Evolutionary conservation across 1,139 yeast genomes (phyloP).

Genomic region (Barnettozyma hawaiiensis): DNA sequence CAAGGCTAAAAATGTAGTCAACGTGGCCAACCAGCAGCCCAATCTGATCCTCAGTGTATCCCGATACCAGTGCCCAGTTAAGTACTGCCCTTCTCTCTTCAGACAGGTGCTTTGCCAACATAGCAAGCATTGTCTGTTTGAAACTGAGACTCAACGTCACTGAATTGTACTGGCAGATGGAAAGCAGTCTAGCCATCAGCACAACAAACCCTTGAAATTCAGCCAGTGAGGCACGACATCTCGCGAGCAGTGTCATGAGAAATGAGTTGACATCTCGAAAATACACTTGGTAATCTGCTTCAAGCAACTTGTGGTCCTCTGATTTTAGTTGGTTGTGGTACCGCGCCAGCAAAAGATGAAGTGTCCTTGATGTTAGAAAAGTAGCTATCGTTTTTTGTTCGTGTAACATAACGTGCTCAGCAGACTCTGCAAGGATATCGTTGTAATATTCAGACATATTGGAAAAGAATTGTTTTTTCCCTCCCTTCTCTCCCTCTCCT

Average conservation of each 20-base stretch:
- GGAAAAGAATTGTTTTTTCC: too few species aligned
- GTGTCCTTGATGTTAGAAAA: constrained; percentile 6
- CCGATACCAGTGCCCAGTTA: constrained; percentile 8
- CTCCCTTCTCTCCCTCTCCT: too few species aligned
- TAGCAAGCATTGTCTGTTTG: constrained; percentile 10
- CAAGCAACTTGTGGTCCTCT: constrained; percentile 1
- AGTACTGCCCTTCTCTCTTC: too few species aligned
- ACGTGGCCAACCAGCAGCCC: constrained; percentile 4
- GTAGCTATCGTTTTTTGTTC: constrained; percentile 3
- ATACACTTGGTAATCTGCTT: constrained; percentile 3
- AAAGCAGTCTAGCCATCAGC: constrained; percentile 9
- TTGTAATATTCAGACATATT: neutral
- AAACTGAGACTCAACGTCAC: constrained; percentile 3
- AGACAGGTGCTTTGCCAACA: constrained; percentile 5
- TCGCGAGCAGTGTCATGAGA: constrained; percentile 2
- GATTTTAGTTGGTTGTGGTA: constrained; percentile 4
- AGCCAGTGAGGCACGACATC: constrained; percentile 4
- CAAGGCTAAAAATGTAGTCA: constrained; percentile 2
- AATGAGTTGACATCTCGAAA: constrained; percentile 7
- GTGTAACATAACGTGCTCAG: constrained; percentile 1
- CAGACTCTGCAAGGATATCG: neutral
- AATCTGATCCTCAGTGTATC: constrained; percentile 4
- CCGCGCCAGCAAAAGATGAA: constrained; percentile 5
- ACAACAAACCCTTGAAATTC: constrained; percentile 13
- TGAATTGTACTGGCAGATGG: neutral